Conservation (phyloP, 129 eudicot species). For the Gnaphalium uliginosum region DNA sequence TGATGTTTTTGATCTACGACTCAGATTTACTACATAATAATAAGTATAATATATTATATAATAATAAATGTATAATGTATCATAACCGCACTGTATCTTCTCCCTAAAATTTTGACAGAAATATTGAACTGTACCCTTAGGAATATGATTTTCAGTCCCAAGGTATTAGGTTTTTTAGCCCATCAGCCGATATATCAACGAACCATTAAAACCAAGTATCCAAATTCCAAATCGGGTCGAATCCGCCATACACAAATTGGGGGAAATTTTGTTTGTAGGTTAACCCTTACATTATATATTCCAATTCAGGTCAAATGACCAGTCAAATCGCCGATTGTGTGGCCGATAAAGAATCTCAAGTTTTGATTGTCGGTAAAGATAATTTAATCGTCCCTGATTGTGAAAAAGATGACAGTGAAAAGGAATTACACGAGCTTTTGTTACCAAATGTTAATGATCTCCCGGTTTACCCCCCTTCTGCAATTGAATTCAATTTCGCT, state of each 20-base stretch:
- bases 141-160: too few relatives aligned
- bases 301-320: background rate
- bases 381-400: background rate
- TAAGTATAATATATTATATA: too few relatives aligned
- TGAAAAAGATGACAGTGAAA: constrained; percentile 45
- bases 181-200: background rate
- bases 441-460: constrained; percentile 56
- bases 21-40: too few relatives aligned
- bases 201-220: constrained; percentile 1
- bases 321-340: constrained; percentile 19
- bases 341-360: constrained; percentile 2
- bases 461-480: constrained; percentile 69
- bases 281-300: constrained; percentile 22
- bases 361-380: constrained; percentile 6
- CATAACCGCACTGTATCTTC: too few relatives aligned
- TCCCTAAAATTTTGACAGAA: too few relatives aligned
- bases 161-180: background rate
- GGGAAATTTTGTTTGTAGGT: constrained; percentile 18
- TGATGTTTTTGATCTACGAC: too few relatives aligned
- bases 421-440: constrained; percentile 53
- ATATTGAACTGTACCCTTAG: too few relatives aligned
- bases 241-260: constrained; percentile 20
- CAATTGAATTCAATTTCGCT: constrained; percentile 63
- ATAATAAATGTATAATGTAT: too few relatives aligned
- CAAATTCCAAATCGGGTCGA: background rate